Percentiles rank a stretch among this genome's conserved stretches.
phyloP scores from a whole-genome alignment of 129 eudicot species.

The Artemisia annua region DNA sequence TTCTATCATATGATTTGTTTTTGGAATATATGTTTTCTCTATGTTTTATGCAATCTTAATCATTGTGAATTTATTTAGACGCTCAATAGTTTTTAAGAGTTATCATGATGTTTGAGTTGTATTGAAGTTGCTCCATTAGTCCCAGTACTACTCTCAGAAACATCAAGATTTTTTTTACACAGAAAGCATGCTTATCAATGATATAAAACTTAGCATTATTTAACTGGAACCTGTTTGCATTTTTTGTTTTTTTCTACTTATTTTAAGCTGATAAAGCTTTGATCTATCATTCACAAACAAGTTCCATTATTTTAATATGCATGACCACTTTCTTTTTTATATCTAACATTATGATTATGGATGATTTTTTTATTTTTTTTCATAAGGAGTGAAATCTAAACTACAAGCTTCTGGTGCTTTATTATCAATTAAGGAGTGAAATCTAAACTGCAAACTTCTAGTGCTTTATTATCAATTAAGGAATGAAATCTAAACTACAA shows the following conservation, averaged over 20 bases:
- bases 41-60: slow-evolving; percentile 19
- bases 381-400: slow-evolving; percentile 1
- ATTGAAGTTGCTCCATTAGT: neutral
- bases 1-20: neutral
- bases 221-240: neutral
- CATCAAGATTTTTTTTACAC: no score
- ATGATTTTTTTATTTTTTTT: neutral
- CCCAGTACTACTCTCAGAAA: no score
- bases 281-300: slow-evolving; percentile 8
- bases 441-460: neutral
- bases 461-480: no score
- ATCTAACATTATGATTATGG: neutral
- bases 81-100: neutral
- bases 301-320: neutral
- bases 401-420: neutral
- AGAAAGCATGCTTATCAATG: no score
- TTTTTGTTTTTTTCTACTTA: neutral
- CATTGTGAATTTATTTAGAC: slow-evolving; percentile 5
- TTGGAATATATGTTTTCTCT: slow-evolving; percentile 5
- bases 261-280: neutral
- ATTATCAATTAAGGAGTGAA: neutral
- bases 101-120: slow-evolving; percentile 1
- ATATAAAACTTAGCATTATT: neutral
- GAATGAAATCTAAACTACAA: no score
- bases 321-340: slow-evolving; percentile 4